Conservation (phyloP, 768 basidiomycete species). For the Serendipita sp. region DNA sequence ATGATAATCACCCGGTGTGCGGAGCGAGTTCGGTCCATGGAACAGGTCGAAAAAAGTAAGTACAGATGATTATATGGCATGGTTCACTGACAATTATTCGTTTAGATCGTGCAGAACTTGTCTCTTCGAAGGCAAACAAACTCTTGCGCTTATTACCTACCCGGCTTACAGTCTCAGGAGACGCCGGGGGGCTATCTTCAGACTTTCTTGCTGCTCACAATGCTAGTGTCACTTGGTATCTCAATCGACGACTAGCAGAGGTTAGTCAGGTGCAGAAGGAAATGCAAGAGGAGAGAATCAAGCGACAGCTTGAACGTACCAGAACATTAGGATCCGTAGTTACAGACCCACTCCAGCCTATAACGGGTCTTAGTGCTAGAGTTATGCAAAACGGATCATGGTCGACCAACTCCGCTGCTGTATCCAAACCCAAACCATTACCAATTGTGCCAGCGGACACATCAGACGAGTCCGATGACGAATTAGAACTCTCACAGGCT, state of each 20-base stretch:
- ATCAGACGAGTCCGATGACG: conserved; percentile 48
- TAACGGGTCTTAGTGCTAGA: conserved; percentile 2
- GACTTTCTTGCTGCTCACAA: conserved; percentile 79
- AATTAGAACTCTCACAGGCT: conserved; percentile 64
- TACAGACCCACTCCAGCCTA: conserved; percentile 4
- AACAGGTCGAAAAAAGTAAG: conserved; percentile 76
- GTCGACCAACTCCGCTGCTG: conserved; percentile 9
- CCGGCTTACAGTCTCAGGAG: conserved; percentile 41
- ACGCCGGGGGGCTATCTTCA: conserved; percentile 36
- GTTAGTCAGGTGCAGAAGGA: conserved; percentile 65
- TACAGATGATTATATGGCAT: conserved; percentile 11
- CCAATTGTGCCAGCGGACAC: conserved; percentile 23
- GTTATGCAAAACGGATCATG: neutral
- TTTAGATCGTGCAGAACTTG: conserved; percentile 49
- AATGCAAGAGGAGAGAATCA: conserved; percentile 87
- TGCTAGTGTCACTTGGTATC: conserved; percentile 81
- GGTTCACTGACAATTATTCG: conserved; percentile 9
- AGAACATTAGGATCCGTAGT: conserved; percentile 58
- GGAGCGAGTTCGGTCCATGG: conserved; percentile 76
- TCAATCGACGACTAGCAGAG: conserved; percentile 63
- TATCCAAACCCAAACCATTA: conserved; percentile 10
- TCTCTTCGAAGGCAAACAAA: conserved; percentile 46
- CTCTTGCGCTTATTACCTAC: conserved; percentile 55
- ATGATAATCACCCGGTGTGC: conserved; percentile 73
- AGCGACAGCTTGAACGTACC: conserved; percentile 70